These are phyloP conservation scores for Penicillium janthinellum DNA, from an alignment of 2,329 filamentous ascomycete species.

Conservation along the genomic window DNA sequence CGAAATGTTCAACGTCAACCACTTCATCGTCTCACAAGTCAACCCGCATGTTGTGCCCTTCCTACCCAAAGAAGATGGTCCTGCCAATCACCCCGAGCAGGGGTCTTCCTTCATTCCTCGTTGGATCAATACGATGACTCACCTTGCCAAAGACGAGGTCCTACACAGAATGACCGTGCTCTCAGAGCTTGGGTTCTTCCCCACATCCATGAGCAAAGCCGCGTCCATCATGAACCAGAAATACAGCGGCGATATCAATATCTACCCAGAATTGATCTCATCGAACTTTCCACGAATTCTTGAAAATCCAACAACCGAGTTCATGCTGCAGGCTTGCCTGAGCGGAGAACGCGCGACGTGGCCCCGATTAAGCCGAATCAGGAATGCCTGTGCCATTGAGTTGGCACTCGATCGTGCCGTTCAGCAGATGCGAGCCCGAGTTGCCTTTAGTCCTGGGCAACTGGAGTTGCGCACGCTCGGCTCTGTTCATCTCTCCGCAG, in stretches of 20 bases:
- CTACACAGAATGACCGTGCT: constrained; percentile 79
- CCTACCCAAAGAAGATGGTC: constrained; percentile 69
- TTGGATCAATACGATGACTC: constrained; percentile 69
- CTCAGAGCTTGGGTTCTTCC: constrained; percentile 77
- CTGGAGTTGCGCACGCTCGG: constrained; percentile 24
- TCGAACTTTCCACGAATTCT: constrained; percentile 75
- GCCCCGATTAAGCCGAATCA: constrained; percentile 83
- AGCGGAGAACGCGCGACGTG: constrained; percentile 85
- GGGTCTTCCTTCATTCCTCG: constrained; percentile 38
- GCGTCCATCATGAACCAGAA: constrained; percentile 83
- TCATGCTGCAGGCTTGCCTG: constrained; percentile 78
- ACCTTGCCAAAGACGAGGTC: constrained; percentile 75
- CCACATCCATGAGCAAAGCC: constrained; percentile 75
- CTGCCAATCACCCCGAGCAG: constrained; percentile 31
- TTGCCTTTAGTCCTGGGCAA: constrained; percentile 37
- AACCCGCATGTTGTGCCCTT: constrained; percentile 94
- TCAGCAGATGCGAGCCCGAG: constrained; percentile 43
- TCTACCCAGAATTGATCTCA: constrained; percentile 76
- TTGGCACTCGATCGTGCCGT: constrained; percentile 63
- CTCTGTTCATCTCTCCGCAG: constrained; percentile 16
- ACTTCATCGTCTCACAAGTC: constrained; percentile 96
- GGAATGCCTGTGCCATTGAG: constrained; percentile 87
- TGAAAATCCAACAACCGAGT: constrained; percentile 80
- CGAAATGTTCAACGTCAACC: constrained; percentile 97
- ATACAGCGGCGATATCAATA: constrained; percentile 94